Evolutionary conservation across 306 rosid species (phyloP).

Genomic region (Hippophae tibetana): DNA sequence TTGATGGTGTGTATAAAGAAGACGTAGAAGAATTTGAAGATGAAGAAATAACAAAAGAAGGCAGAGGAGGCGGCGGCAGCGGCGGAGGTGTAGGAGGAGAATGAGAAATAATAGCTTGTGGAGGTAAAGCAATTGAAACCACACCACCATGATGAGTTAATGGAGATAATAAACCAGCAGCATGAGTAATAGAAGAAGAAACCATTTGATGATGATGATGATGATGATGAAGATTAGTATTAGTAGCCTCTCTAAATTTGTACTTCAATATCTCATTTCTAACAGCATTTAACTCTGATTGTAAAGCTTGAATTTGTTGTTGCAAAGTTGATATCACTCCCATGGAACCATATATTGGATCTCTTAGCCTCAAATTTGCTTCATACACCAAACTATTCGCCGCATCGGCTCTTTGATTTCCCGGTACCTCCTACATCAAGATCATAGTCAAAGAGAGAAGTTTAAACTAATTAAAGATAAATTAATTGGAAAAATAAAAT

Average conservation of each 20-base stretch:
- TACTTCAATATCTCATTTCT: slow-evolving; percentile 49
- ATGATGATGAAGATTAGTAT: no score
- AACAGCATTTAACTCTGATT: slow-evolving; percentile 43
- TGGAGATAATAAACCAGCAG: slow-evolving; percentile 25
- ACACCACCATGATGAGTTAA: slow-evolving; percentile 2
- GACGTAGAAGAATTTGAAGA: slow-evolving; percentile 58
- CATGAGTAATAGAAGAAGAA: slow-evolving; percentile 28
- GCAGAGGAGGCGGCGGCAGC: slow-evolving; percentile 15
- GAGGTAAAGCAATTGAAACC: slow-evolving; percentile 29
- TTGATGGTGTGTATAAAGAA: slow-evolving; percentile 45
- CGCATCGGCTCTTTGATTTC: slow-evolving; percentile 73
- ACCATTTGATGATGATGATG: slow-evolving; percentile 11
- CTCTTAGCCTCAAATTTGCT: slow-evolving; percentile 76
- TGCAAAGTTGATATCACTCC: slow-evolving; percentile 80
- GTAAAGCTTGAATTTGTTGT: slow-evolving; percentile 61
- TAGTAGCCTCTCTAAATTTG: slow-evolving; percentile 54
- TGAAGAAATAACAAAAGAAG: slow-evolving; percentile 40
- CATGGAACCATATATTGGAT: slow-evolving; percentile 89
- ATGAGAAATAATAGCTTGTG: slow-evolving; percentile 28
- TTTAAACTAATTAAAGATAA: neutral
- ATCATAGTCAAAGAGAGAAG: neutral
- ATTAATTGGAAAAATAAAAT: no score
- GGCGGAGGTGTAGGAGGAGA: slow-evolving; percentile 20
- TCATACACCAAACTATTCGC: slow-evolving; percentile 83
- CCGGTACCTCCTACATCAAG: slow-evolving; percentile 57